Conservation (phyloP, 805 yeast species). For the Saccharomyces kudriavzevii region DNA sequence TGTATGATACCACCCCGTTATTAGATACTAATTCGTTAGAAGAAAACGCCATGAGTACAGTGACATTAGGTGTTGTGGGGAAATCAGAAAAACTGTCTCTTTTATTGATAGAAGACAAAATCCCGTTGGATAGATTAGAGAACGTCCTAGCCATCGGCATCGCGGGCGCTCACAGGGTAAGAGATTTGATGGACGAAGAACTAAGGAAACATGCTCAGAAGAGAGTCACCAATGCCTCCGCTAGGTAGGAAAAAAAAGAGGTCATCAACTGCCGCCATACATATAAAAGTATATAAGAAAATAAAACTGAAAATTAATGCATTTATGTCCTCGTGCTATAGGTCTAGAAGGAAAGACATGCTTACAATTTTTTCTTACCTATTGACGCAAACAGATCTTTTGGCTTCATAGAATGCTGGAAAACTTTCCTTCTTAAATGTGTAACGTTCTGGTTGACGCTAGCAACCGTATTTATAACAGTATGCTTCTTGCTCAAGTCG, state of each 20-base stretch:
- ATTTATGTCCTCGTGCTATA: neutral
- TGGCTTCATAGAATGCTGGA: constrained; percentile 42
- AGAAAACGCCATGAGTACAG: constrained; percentile 70
- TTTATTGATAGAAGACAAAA: constrained; percentile 69
- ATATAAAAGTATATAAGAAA: neutral
- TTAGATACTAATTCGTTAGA: constrained; percentile 78
- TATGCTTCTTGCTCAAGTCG: constrained; percentile 32
- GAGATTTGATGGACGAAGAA: constrained; percentile 79
- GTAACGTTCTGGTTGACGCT: constrained; percentile 41
- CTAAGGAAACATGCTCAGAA: constrained; percentile 68
- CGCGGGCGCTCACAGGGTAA: constrained; percentile 76
- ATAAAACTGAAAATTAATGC: neutral
- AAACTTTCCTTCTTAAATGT: constrained; percentile 42
- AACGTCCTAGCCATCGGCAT: constrained; percentile 71
- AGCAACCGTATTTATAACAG: constrained; percentile 35
- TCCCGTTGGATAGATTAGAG: constrained; percentile 76
- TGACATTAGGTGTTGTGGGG: constrained; percentile 82
- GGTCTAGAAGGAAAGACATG: neutral
- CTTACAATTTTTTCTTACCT: constrained; percentile 44
- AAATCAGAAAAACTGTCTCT: constrained; percentile 69
- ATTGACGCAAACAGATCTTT: constrained; percentile 46
- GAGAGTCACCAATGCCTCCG: constrained; percentile 38
- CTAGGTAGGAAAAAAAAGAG: constrained; percentile 4
- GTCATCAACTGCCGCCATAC: neutral
- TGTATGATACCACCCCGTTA: constrained; percentile 68